Evolutionary conservation across 2,329 filamentous ascomycete genomes (phyloP).

Genomic region (Arthrobotrys conoides): DNA sequence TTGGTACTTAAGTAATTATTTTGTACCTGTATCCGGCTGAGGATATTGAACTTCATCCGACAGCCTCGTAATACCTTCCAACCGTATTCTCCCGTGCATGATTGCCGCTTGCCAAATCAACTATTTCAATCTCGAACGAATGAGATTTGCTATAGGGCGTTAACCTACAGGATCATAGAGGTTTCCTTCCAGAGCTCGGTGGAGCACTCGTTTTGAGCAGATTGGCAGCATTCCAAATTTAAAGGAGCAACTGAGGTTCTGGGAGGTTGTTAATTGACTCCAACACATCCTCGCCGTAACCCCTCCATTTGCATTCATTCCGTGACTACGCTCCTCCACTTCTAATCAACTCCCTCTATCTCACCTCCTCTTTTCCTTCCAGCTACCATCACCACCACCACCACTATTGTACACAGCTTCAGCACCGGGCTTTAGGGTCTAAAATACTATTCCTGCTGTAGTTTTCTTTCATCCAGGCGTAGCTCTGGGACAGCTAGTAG

Average conservation of each 20-base stretch:
- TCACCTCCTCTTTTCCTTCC: conserved; percentile 1
- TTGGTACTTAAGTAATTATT: neutral
- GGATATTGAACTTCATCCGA: conserved; percentile 19
- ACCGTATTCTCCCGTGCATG: conserved; percentile 34
- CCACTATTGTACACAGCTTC: neutral
- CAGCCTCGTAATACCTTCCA: conserved; percentile 13
- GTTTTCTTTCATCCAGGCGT: conserved; percentile 29
- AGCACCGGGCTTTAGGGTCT: neutral
- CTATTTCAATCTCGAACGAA: neutral
- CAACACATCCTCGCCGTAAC: conserved; percentile 43
- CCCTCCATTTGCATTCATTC: conserved; percentile 52
- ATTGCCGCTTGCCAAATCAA: neutral
- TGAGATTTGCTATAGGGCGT: neutral
- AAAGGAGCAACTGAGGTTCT: neutral
- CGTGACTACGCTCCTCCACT: conserved; percentile 8
- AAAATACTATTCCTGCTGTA: neutral
- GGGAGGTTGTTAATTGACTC: conserved; percentile 12
- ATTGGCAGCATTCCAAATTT: conserved; percentile 25
- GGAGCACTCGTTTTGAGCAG: conserved; percentile 32
- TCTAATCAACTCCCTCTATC: conserved; percentile 14
- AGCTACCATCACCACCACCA: conserved; percentile 17
- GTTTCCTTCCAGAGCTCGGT: conserved; percentile 7
- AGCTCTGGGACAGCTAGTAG: conserved; percentile 38
- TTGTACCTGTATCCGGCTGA: conserved; percentile 10
- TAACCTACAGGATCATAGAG: conserved; percentile 28